These are phyloP conservation scores for Chlamydomonas sphaeroides DNA, from an alignment of 139 green algal genomes.

Conservation along the genomic window DNA sequence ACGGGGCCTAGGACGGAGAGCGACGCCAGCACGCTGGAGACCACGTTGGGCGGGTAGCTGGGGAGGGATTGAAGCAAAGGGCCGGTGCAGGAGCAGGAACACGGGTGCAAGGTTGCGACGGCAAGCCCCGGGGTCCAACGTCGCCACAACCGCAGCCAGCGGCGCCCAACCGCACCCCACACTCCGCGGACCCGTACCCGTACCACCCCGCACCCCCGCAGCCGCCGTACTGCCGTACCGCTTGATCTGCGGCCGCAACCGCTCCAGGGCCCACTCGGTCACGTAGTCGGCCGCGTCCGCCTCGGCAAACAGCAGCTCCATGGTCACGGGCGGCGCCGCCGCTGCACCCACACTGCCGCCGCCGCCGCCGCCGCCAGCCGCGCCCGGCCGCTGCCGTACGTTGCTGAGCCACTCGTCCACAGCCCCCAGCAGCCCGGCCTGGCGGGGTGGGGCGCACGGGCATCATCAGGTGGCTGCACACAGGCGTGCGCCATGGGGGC, in stretches of 20 bases:
- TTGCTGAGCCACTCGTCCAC: background rate
- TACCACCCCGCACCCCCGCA: background rate
- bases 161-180: background rate
- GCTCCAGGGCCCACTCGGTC: background rate
- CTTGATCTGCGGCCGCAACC: conserved; percentile 7
- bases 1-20: conserved; percentile 2
- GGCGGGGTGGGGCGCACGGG: no score
- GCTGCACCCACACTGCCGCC: background rate
- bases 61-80: background rate
- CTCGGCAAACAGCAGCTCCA: background rate
- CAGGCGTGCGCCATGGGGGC: background rate
- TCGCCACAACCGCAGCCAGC: background rate
- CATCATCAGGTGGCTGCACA: no score
- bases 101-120: no score
- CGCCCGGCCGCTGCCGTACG: background rate
- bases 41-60: conserved; percentile 10
- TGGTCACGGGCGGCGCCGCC: background rate
- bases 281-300: conserved; percentile 10
- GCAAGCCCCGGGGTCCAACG: no score
- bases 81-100: background rate
- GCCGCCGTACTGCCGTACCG: background rate
- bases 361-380: background rate
- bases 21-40: background rate
- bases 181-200: background rate
- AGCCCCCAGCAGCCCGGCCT: conserved; percentile 1